These are phyloP conservation scores for Boletus coccyginus DNA, from an alignment of 768 basidiomycete species.

Conservation along the genomic window DNA sequence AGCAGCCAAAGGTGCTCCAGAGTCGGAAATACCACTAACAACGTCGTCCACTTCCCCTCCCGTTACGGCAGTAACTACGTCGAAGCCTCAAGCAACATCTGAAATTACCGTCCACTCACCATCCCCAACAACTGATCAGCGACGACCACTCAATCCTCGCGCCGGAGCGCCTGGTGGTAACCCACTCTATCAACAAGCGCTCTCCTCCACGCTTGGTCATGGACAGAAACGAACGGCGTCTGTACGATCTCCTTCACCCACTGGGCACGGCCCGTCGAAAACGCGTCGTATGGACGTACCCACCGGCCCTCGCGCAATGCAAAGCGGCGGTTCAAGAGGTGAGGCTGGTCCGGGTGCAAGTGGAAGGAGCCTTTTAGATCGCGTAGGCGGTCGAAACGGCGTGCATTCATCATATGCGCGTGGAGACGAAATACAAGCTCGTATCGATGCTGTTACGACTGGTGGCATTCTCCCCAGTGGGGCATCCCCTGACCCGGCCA, in stretches of 20 bases:
- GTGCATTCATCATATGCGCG: conserved; percentile 33
- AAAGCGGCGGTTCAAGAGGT: conserved; percentile 22
- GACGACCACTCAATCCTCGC: conserved; percentile 48
- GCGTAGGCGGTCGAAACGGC: conserved; percentile 61
- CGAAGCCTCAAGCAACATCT: conserved; percentile 29
- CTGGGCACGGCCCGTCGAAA: conserved; percentile 65
- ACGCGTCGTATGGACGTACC: conserved; percentile 73
- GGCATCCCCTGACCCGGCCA: conserved; percentile 27
- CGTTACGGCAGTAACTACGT: conserved; percentile 20
- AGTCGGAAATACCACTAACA: conserved; percentile 42
- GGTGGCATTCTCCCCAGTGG: conserved; percentile 40
- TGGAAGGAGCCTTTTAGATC: conserved; percentile 72
- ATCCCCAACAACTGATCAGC: conserved; percentile 12
- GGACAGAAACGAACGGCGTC: conserved; percentile 66
- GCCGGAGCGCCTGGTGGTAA: conserved; percentile 32
- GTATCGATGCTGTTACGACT: conserved; percentile 75
- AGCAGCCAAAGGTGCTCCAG: conserved; percentile 66
- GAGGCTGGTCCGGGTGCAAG: conserved; percentile 18
- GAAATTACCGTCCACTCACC: conserved; percentile 26
- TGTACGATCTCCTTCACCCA: conserved; percentile 63
- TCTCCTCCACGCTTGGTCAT: conserved; percentile 53
- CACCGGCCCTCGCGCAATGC: conserved; percentile 85
- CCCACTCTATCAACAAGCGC: conserved; percentile 68
- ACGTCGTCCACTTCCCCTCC: conserved; percentile 26
- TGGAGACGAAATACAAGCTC: conserved; percentile 72